phyloP scores from a whole-genome alignment of 140 eudicot genomes.

The Oenanthe javanica region DNA sequence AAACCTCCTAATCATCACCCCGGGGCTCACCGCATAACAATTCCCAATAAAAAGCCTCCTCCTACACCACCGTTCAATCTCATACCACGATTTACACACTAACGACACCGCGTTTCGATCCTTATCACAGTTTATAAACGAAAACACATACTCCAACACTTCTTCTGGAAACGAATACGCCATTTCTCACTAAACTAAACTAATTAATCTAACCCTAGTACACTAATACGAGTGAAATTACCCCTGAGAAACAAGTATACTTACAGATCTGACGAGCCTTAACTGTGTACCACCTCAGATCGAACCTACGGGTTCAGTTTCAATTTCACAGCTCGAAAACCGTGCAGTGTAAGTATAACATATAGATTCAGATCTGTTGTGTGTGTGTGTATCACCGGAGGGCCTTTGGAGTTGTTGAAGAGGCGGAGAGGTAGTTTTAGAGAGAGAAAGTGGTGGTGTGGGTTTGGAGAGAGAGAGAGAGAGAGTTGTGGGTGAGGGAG shows the following conservation, averaged over 20 bases:
- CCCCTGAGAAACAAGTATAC: neutral
- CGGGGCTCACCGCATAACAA: conserved; percentile 77
- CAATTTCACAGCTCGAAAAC: neutral
- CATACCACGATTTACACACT: conserved; percentile 89
- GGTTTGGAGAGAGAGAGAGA: too few species aligned
- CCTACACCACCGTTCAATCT: conserved; percentile 66
- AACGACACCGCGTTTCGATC: conserved; percentile 63
- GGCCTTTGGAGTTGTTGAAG: neutral
- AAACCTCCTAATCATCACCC: conserved; percentile 55
- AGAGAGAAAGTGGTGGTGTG: neutral
- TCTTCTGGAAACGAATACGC: conserved; percentile 65
- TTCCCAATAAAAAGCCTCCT: conserved; percentile 65
- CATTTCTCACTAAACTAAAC: conserved; percentile 23
- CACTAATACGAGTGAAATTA: neutral
- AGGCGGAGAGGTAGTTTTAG: conserved; percentile 9
- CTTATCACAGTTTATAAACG: conserved; percentile 44
- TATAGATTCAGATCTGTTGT: conserved; percentile 40
- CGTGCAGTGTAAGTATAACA: neutral
- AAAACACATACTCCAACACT: conserved; percentile 72
- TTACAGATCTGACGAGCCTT: neutral
- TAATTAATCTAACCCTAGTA: neutral
- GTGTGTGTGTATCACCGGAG: conserved; percentile 1
- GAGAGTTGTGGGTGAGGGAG: too few species aligned
- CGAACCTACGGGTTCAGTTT: too few species aligned
- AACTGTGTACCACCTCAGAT: too few species aligned